Percentiles rank a stretch among this genome's conserved stretches.
Evolutionary conservation across 1,284 basidiomycete genomes (phyloP).

Genomic region (Afroboletus lepidellus): DNA sequence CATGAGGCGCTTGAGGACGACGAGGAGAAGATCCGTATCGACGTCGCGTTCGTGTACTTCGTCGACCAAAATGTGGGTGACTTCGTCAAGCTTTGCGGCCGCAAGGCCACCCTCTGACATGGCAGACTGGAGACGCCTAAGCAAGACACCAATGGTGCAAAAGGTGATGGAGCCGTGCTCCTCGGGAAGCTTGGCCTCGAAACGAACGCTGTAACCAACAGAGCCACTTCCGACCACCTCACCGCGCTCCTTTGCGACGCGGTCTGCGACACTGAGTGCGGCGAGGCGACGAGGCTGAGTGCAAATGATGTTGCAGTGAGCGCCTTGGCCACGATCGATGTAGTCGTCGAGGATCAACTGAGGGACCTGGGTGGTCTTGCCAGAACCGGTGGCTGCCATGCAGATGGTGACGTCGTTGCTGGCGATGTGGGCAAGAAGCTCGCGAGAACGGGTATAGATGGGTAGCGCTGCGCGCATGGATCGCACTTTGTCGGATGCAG

Average conservation of each 20-base stretch:
- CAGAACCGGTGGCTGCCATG: constrained; percentile 95
- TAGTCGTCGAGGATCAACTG: constrained; percentile 89
- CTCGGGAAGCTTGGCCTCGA: constrained; percentile 81
- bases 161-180: constrained; percentile 88
- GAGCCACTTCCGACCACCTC: constrained; percentile 67
- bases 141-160: constrained; percentile 92
- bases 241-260: constrained; percentile 89
- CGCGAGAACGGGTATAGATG: constrained; percentile 65
- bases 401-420: constrained; percentile 88
- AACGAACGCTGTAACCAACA: constrained; percentile 93
- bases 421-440: constrained; percentile 70
- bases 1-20: constrained; percentile 86
- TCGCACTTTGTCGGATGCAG: constrained; percentile 67
- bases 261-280: constrained; percentile 90
- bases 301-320: constrained; percentile 88
- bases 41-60: constrained; percentile 97
- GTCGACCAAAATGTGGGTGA: constrained; percentile 93
- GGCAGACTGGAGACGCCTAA: constrained; percentile 84
- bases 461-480: constrained; percentile 68
- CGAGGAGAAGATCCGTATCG: constrained; percentile 90
- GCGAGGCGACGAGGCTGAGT: constrained; percentile 93
- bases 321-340: constrained; percentile 78
- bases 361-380: constrained; percentile 95
- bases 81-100: constrained; percentile 62
- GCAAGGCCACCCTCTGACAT: constrained; percentile 46